Conservation (phyloP, 306 rosid species). For the Quercus dentata region DNA sequence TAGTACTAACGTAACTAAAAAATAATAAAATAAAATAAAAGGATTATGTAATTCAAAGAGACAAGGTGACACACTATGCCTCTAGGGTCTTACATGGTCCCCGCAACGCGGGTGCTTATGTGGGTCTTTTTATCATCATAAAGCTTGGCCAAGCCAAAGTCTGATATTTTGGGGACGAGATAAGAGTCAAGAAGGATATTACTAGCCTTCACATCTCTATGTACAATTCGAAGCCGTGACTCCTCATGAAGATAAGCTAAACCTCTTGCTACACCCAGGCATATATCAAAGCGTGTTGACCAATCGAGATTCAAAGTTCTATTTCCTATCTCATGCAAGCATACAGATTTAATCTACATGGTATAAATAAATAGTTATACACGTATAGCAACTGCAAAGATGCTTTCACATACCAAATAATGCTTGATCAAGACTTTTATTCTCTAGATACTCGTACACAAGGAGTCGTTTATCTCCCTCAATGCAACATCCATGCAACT, state of each 20-base stretch:
- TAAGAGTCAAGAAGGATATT: conserved; percentile 67
- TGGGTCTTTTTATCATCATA: conserved; percentile 75
- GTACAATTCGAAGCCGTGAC: conserved; percentile 67
- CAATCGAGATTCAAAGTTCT: conserved; percentile 46
- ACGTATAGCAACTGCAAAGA: not conserved
- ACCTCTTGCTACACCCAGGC: conserved; percentile 73
- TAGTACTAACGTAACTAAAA: not conserved
- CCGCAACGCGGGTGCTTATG: conserved; percentile 79
- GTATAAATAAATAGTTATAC: not conserved
- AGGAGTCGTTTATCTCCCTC: conserved; percentile 71
- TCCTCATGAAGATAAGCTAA: conserved; percentile 77
- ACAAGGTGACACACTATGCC: not conserved
- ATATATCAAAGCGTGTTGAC: conserved; percentile 65
- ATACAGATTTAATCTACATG: not conserved
- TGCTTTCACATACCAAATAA: conserved; percentile 50
- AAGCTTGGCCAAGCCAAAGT: conserved; percentile 80
- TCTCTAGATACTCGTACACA: conserved; percentile 74
- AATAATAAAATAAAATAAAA: not conserved
- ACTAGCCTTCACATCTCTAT: conserved; percentile 82
- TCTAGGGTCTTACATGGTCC: conserved; percentile 61
- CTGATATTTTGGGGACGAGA: conserved; percentile 75
- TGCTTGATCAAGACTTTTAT: conserved; percentile 87
- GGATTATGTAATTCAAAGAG: conserved; percentile 4
- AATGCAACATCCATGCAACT: conserved; percentile 66
- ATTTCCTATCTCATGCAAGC: conserved; percentile 34